Percentiles rank a stretch among this genome's conserved stretches.
Evolutionary conservation across 2,329 filamentous ascomycete genomes (phyloP).

Genomic region (Arthroderma uncinatum): DNA sequence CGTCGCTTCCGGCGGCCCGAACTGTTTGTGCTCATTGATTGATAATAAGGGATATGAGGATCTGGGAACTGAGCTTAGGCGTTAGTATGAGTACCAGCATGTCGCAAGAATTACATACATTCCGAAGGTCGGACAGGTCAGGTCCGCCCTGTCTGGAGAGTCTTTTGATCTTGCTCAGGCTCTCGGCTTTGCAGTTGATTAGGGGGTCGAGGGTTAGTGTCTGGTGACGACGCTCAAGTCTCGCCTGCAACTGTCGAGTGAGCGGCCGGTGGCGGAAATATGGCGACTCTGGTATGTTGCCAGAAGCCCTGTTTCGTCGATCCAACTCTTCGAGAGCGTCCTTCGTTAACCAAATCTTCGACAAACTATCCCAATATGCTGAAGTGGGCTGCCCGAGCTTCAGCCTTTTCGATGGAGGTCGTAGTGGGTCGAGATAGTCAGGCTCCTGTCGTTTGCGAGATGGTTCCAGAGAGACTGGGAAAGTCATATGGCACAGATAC

Average conservation of each 20-base stretch:
- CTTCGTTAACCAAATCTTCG: slow-evolving; percentile 17
- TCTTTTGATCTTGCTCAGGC: slow-evolving; percentile 9
- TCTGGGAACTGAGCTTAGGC: not conserved
- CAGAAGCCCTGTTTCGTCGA: slow-evolving; percentile 12
- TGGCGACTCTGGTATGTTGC: not conserved
- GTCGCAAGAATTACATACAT: slow-evolving; percentile 10
- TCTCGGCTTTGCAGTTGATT: not conserved
- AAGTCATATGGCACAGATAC: not conserved
- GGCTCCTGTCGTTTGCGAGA: not conserved
- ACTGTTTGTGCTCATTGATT: not conserved
- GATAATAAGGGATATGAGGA: not conserved
- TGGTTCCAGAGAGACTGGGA: not conserved
- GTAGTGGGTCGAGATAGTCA: not conserved
- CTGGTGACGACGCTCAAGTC: slow-evolving; percentile 6
- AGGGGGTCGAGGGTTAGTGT: slow-evolving; percentile 5
- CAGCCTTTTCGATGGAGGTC: not conserved
- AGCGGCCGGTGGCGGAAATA: slow-evolving; percentile 3
- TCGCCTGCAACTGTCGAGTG: slow-evolving; percentile 10
- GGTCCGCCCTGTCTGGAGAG: slow-evolving; percentile 10
- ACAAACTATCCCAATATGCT: slow-evolving; percentile 19
- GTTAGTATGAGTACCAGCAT: not conserved
- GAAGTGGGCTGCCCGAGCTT: not conserved
- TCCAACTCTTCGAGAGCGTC: slow-evolving; percentile 18
- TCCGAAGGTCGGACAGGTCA: slow-evolving; percentile 13
- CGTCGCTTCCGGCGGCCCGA: not conserved